These are phyloP conservation scores for Botrytis pseudocinerea DNA, from an alignment of 2,329 filamentous ascomycete genomes.

Conservation along the genomic window DNA sequence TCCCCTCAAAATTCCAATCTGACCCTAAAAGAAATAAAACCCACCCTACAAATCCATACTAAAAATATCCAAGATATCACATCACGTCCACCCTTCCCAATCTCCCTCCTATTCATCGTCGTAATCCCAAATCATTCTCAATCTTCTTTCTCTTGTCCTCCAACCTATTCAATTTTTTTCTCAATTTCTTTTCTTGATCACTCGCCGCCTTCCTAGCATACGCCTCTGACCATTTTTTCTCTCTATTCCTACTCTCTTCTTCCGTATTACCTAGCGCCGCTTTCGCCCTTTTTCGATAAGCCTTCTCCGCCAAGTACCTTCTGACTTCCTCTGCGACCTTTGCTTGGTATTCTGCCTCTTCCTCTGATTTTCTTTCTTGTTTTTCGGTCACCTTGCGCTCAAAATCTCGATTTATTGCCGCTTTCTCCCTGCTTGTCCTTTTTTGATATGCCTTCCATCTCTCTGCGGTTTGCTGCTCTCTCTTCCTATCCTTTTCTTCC, in stretches of 20 bases:
- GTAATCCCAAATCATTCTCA: accelerated
- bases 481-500: background rate
- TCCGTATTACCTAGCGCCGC: background rate
- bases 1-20: background rate
- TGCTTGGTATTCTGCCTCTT: background rate
- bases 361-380: background rate
- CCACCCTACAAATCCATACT: background rate
- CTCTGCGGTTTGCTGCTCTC: background rate
- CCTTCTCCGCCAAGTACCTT: background rate
- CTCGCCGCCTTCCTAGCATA: background rate
- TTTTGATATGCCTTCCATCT: background rate
- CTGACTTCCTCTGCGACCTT: background rate
- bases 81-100: background rate
- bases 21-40: background rate
- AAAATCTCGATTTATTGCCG: background rate
- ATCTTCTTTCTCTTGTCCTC: accelerated
- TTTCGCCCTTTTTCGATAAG: background rate
- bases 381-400: accelerated
- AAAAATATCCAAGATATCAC: background rate
- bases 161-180: background rate
- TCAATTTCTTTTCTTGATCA: background rate
- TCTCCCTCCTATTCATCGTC: background rate
- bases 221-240: background rate
- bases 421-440: background rate
- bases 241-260: background rate